These are phyloP conservation scores for Amphicarpaea edgeworthii DNA, from an alignment of 306 rosid species.

Conservation along the genomic window DNA sequence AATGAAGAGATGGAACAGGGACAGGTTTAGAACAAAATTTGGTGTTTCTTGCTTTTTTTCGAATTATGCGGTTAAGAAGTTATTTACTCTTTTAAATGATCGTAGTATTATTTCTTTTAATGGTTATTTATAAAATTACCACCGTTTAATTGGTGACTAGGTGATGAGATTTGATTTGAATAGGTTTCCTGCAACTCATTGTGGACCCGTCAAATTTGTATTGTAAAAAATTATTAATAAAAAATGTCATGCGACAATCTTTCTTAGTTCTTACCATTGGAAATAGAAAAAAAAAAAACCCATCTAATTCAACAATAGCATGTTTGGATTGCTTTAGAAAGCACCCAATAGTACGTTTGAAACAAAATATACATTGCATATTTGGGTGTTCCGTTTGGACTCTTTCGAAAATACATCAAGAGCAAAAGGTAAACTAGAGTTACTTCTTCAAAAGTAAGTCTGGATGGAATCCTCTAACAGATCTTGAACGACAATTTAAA, in stretches of 20 bases:
- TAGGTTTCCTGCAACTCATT: neutral
- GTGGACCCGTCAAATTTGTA: conserved; percentile 21
- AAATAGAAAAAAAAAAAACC: neutral
- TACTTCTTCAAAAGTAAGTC: too few relatives aligned
- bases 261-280: too few relatives aligned
- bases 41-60: neutral
- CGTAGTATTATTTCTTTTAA: neutral
- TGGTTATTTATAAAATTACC: neutral
- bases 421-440: too few relatives aligned
- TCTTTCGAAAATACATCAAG: too few relatives aligned
- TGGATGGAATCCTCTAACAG: too few relatives aligned
- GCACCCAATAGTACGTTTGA: neutral
- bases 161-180: neutral
- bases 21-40: conserved; percentile 3
- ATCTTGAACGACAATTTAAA: too few relatives aligned
- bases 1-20: neutral
- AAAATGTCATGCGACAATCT: neutral
- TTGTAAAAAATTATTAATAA: neutral
- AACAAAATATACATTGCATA: too few relatives aligned
- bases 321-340: neutral
- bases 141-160: neutral
- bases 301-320: neutral
- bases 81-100: neutral
- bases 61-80: neutral
- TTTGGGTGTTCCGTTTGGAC: too few relatives aligned